Evolutionary conservation across 2,329 filamentous ascomycete species (phyloP).

Genomic region (Monascus ruber): DNA sequence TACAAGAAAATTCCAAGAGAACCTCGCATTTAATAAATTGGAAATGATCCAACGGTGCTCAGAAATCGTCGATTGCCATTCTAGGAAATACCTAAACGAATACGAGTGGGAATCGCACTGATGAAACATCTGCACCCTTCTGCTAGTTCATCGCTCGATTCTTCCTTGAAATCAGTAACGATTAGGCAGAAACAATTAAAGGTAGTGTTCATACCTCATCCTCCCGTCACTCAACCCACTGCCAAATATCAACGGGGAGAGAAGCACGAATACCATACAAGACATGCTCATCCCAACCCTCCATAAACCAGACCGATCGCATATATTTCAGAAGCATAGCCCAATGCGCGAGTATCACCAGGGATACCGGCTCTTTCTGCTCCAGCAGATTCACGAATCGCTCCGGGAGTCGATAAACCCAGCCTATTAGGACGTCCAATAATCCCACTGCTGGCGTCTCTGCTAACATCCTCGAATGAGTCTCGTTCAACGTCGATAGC

Average conservation of each 20-base stretch:
- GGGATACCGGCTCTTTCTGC: conserved; percentile 12
- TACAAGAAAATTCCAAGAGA: too few species aligned
- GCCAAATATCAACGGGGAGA: conserved; percentile 7
- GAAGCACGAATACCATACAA: conserved; percentile 14
- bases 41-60: too few species aligned
- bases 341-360: conserved; percentile 21
- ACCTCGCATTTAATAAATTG: too few species aligned
- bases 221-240: conserved; percentile 19
- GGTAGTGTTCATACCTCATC: neutral
- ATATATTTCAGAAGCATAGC: conserved; percentile 20
- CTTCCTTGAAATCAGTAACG: too few species aligned
- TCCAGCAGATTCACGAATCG: conserved; percentile 14
- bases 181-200: too few species aligned
- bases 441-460: conserved; percentile 6
- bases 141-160: too few species aligned
- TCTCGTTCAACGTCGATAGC: conserved; percentile 6
- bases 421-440: conserved; percentile 17
- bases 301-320: conserved; percentile 21
- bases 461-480: conserved; percentile 7
- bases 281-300: conserved; percentile 22
- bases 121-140: too few species aligned
- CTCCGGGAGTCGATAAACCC: conserved; percentile 17
- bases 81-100: too few species aligned
- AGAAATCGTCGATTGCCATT: too few species aligned
- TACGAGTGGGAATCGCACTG: too few species aligned